Percentiles rank a stretch among this genome's conserved stretches.
These are phyloP conservation scores for Pythium sp. DNA, from an alignment of 352 stramenopile genomes.

Conservation along the genomic window DNA sequence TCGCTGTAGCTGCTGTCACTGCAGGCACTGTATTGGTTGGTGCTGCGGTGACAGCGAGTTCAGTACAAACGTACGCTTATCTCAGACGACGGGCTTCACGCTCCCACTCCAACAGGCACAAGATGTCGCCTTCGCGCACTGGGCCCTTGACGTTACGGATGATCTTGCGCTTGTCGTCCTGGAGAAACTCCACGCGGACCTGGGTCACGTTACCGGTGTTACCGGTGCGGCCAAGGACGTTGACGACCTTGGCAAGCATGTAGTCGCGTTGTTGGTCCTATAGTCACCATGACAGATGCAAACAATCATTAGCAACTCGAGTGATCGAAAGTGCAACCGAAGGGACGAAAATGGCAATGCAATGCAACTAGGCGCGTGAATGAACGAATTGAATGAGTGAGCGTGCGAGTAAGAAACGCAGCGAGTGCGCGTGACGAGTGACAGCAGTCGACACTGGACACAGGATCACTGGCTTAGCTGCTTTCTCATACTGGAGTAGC, in stretches of 20 bases:
- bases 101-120: slow-evolving; percentile 99
- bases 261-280: slow-evolving; percentile 88
- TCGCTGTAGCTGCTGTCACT: slow-evolving; percentile 1
- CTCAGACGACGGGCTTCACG: slow-evolving; percentile 97
- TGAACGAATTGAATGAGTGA: not conserved
- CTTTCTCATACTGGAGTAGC: not conserved
- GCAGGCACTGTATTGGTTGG: not conserved
- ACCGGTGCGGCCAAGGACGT: slow-evolving; percentile 98
- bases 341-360: not conserved
- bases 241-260: slow-evolving; percentile 98
- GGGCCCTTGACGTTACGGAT: slow-evolving; percentile 99
- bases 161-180: slow-evolving; percentile 98
- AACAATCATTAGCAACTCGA: slow-evolving; percentile 10
- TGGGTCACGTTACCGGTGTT: slow-evolving; percentile 99
- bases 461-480: not conserved
- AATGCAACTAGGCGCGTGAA: not conserved
- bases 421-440: not conserved
- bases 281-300: not conserved
- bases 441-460: too few species aligned
- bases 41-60: not conserved
- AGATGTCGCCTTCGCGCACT: slow-evolving; percentile 97
- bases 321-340: too few species aligned
- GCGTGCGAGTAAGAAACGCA: not conserved
- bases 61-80: slow-evolving; percentile 68
- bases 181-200: slow-evolving; percentile 98